These are phyloP conservation scores for Trapa bicornis DNA, from an alignment of 345 rosid genomes.

Conservation along the genomic window DNA sequence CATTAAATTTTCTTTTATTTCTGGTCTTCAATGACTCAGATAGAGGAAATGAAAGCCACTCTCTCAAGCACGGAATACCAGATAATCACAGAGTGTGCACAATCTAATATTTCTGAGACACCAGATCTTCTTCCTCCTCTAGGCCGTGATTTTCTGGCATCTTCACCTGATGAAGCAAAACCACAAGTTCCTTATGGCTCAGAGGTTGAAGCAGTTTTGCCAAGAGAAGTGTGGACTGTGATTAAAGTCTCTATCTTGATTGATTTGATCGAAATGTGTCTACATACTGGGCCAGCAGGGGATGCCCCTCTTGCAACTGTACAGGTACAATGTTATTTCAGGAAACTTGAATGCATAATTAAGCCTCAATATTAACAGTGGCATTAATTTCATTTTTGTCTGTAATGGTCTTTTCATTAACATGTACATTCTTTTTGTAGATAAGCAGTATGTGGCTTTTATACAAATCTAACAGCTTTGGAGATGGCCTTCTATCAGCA, in stretches of 20 bases:
- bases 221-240: slow-evolving; percentile 44
- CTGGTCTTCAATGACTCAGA: slow-evolving; percentile 32
- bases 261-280: slow-evolving; percentile 63
- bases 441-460: slow-evolving; percentile 76
- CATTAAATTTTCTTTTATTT: not conserved
- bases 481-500: slow-evolving; percentile 74
- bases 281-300: slow-evolving; percentile 57
- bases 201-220: slow-evolving; percentile 21
- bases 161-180: slow-evolving; percentile 33
- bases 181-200: slow-evolving; percentile 30
- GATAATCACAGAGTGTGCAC: slow-evolving; percentile 80
- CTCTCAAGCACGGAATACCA: slow-evolving; percentile 77
- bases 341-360: not conserved
- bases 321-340: slow-evolving; percentile 32
- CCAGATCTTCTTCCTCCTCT: slow-evolving; percentile 53
- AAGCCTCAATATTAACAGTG: not conserved
- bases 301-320: slow-evolving; percentile 72
- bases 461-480: slow-evolving; percentile 51
- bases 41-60: slow-evolving; percentile 71
- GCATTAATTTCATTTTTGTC: not conserved
- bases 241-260: slow-evolving; percentile 61
- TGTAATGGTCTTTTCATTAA: not conserved
- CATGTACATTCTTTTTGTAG: slow-evolving; percentile 26
- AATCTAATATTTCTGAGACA: slow-evolving; percentile 70
- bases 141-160: slow-evolving; percentile 26